These are phyloP conservation scores for Ophiostoma pallidulum DNA, from an alignment of 2,329 filamentous ascomycete species.

Conservation along the genomic window DNA sequence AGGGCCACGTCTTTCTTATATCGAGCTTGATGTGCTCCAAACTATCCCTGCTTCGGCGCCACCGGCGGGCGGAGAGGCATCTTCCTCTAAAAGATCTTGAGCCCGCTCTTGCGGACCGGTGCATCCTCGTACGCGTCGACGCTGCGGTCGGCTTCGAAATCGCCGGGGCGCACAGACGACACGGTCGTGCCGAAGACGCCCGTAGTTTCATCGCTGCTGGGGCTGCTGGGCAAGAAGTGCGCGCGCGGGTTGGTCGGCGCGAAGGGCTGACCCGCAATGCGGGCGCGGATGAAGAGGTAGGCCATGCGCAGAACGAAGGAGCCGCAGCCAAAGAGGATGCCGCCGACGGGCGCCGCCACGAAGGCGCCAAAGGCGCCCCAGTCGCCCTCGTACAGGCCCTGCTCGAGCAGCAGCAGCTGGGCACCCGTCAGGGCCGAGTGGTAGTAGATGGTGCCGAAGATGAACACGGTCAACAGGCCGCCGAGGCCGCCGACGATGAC, in stretches of 20 bases:
- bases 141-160: neutral
- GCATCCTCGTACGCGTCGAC: neutral
- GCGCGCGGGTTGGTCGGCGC: constrained; percentile 48
- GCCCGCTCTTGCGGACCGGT: constrained; percentile 5
- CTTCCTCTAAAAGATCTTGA: constrained; percentile 1
- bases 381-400: constrained; percentile 65
- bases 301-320: constrained; percentile 52
- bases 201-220: neutral
- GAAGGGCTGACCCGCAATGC: constrained; percentile 51
- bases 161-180: neutral
- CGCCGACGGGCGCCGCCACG: constrained; percentile 67
- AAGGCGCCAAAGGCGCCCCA: constrained; percentile 81
- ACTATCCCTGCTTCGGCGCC: no score
- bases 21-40: no score
- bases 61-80: no score
- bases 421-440: constrained; percentile 54
- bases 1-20: no score
- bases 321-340: constrained; percentile 59
- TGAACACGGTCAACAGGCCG: constrained; percentile 68
- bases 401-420: constrained; percentile 59
- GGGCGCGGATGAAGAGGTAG: constrained; percentile 49
- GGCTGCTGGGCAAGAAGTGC: neutral
- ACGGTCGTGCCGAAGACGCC: neutral
- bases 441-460: constrained; percentile 74
- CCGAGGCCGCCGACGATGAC: constrained; percentile 70